Base-by-base conservation (phyloP, 2,329 filamentous ascomycete genomes). In the Lasiodiplodia theobromae region DNA sequence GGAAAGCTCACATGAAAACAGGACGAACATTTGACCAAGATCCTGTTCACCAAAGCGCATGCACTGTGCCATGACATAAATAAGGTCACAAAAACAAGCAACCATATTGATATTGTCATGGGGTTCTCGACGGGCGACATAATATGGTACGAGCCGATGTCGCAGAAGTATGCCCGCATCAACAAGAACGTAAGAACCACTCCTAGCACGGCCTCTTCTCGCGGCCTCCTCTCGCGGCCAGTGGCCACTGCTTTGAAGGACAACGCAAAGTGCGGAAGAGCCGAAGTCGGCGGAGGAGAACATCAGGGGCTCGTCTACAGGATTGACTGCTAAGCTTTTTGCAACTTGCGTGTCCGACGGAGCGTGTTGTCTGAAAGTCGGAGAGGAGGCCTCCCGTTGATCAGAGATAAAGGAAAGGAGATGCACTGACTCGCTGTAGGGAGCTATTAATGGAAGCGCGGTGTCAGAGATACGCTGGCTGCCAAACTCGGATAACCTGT, bases 71-170 rank as follows among this genome's bases (percentile, higher is more conserved):
- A 99, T 77, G 95, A 98, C 79, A 89, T 97, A 52, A 98, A 99
- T 77, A 83, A 88, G 53, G 77, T 92, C 67, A 97, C 94, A 12
- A 97, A 95, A 80, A 90, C 88, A 63, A 77, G 87, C 3, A 89
- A 86, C 5, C 95, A 98, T 76, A 86, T 99, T 52, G 96, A 99
- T 77, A 85, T 99, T 23, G 89, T 97, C 68, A 92, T 99, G 89
- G 96, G 96, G 0, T 98, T 97, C 76, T 97, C 95, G 7, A 96
- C 94, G 0, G 94, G 94, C 49, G 96, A 99, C 79, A 94, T 99
- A 58, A 95, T 99, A 71, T 99, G 96, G 96, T 98, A 96, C 84
- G 96, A 99, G 80, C 94, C 96, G 12, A 92, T 97, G 75, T 95
- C 94, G 49, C 95, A 98, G 75, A 94, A 96, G 77, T 99, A 99